Percentiles rank a stretch among this genome's conserved stretches.
These are phyloP conservation scores for Dipteronia sinensis DNA, from an alignment of 345 rosid genomes.

Conservation along the genomic window DNA sequence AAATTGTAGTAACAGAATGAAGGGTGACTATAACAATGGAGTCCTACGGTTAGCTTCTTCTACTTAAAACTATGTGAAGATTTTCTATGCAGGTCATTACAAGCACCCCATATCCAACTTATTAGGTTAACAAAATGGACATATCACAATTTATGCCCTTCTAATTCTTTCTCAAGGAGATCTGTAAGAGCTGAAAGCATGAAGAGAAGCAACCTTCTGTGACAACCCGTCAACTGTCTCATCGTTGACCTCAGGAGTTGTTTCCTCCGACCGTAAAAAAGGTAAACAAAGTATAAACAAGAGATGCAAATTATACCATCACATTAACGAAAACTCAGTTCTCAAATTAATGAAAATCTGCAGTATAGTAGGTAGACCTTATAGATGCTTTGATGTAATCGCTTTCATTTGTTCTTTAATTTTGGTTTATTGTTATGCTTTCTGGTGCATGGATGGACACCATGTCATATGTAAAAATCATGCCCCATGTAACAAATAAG, in stretches of 20 bases:
- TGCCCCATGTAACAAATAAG: not conserved
- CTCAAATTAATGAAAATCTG: not conserved
- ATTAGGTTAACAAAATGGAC: not conserved
- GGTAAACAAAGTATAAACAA: not conserved
- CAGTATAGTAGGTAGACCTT: not conserved
- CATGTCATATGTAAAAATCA: not conserved
- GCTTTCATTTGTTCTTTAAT: no score
- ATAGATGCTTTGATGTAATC: not conserved
- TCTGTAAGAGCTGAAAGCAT: constrained; percentile 23
- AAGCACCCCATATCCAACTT: constrained; percentile 14
- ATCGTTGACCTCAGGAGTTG: constrained; percentile 44
- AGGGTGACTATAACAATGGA: constrained; percentile 9
- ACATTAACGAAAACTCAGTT: not conserved
- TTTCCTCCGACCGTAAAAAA: constrained; percentile 45
- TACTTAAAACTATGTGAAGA: constrained; percentile 4
- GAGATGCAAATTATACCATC: not conserved
- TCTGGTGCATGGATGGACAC: not conserved
- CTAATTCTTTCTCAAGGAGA: constrained; percentile 11
- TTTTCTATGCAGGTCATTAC: constrained; percentile 8
- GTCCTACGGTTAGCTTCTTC: constrained; percentile 27
- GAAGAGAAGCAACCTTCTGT: constrained; percentile 54
- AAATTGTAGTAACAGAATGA: not conserved
- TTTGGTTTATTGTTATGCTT: not conserved
- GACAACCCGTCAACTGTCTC: constrained; percentile 58
- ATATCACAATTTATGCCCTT: not conserved